Conservation (phyloP, 805 yeast genomes). For the Novakomyces olei region DNA sequence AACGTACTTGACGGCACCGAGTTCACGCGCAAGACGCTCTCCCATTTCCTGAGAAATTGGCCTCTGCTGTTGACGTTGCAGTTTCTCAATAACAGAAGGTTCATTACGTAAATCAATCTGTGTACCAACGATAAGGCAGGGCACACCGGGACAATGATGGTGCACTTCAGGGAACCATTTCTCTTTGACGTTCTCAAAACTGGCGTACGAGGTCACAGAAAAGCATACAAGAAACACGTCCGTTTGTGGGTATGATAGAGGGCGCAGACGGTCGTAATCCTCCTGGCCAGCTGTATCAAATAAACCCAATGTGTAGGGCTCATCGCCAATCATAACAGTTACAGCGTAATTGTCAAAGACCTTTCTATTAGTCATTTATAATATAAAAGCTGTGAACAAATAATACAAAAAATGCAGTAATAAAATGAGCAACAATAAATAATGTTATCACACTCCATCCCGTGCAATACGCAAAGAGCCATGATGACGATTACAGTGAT, state of each 20-base stretch:
- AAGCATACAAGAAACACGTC: slow-evolving; percentile 92
- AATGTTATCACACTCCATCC: background rate
- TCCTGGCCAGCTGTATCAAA: slow-evolving; percentile 99
- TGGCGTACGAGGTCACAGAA: slow-evolving; percentile 89
- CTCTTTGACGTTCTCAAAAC: slow-evolving; percentile 91
- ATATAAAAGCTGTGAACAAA: background rate
- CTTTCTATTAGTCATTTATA: too few relatives aligned
- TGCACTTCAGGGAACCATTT: slow-evolving; percentile 98
- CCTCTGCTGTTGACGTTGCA: slow-evolving; percentile 70
- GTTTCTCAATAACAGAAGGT: slow-evolving; percentile 69
- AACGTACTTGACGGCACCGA: slow-evolving; percentile 87
- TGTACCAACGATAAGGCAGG: slow-evolving; percentile 90
- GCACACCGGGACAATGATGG: slow-evolving; percentile 84
- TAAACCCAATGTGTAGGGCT: slow-evolving; percentile 89
- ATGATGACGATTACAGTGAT: too few relatives aligned
- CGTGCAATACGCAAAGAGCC: too few relatives aligned
- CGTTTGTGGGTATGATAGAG: slow-evolving; percentile 88
- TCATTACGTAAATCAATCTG: slow-evolving; percentile 90
- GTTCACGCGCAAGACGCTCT: slow-evolving; percentile 76
- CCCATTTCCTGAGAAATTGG: slow-evolving; percentile 79
- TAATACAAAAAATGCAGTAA: background rate
- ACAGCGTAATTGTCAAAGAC: slow-evolving; percentile 76
- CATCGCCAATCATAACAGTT: slow-evolving; percentile 90
- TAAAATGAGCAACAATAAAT: background rate
- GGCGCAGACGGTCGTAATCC: slow-evolving; percentile 94